Base-by-base conservation (phyloP, 345 rosid species). In the Sapria himalayana region DNA sequence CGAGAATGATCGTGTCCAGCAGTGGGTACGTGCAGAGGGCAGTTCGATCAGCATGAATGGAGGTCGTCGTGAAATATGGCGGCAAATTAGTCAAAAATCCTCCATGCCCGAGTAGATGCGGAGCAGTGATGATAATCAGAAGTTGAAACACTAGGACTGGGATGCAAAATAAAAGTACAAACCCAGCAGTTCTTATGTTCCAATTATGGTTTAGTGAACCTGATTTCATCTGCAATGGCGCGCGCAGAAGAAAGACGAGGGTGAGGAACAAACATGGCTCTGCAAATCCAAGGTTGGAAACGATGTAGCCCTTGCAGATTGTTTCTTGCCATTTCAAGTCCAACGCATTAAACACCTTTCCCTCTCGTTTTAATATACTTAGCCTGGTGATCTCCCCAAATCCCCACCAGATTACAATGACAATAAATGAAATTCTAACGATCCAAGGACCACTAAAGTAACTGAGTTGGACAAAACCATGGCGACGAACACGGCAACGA, bases 261-360 rank as follows among this genome's bases (percentile, higher is more conserved):
- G 93, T 77, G 22, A 82, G 74, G 64, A 84, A 84, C 33, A 89
- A 55, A 57, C 98, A 89, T 50, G 98, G 98, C 56, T 89, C 98
- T 37, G 95, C 81, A 67, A 89, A 89, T 19, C 98, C 98, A 43
- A 89, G 63, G 63, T 71, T 89, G 12, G 92, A 89, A 43, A 79
- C 65, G 23, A 89, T 71, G 64, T 89, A 89, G 46, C 77, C 59
- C 58, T 89, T 77, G 98, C 95, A 89, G 29, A 80, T 50, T 49
- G 57, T 61, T 43, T 77, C 92, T 55, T 82, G 95, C 98, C 95
- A 89, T 79, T 60, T 58, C 41, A 51, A 25, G 63, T 64, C 64
- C 45, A 79, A 59, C 11, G 69, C 61, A 57, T 66, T 58, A 60
- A 89, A 56, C 12, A 56, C 42, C 22, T 62, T 74, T 43, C 73